Evolutionary conservation across 2,329 filamentous ascomycete species (phyloP), one percentile per base, ranked within the genome.

Genomic region (Trichoderma simmonsii): DNA sequence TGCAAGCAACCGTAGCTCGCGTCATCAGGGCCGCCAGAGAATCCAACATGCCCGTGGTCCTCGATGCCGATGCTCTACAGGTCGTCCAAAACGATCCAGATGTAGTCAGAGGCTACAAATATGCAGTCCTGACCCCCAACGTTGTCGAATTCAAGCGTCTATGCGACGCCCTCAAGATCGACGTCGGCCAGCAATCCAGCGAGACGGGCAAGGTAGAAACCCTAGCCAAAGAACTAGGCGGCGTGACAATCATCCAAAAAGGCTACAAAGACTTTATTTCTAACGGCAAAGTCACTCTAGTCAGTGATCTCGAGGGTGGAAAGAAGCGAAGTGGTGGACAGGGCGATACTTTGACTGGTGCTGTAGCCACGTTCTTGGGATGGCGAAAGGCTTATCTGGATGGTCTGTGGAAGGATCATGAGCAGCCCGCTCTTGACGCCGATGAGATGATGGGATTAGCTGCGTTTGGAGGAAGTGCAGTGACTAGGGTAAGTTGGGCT

Each of bases 241-340:
- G 96, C 1, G 94, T 98, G 34, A 97, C 94, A 1, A 90, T 99
- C 70, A 87, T 98, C 59, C 93, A 98, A 81, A 99, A 99, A 85
- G 96, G 96, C 2, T 80, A 82, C 2, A 89, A 89, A 73, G 96
- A 99, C 82, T 90, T 92, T 75, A 93, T 99, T 73, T 94, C 91
- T 3, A 93, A 97, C 77, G 93, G 95, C 14, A 85, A 87, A 72
- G 86, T 86, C 69, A 97, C 93, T n/a, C 82, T 95, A 30, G 84
- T 92, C 0, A 92, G 91, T 30, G 94, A 97, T 76, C 83, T 95
- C 3, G 83, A 89, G 77, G 96, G 96, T 9, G 95, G 95, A 1
- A 82, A 90, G 80, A 99, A 99, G 88, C 87, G 96, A 75, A 95
- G 93, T 72, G 96, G 95, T 62, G 96, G 96, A 0, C 96, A 99